Evolutionary conservation across 345 rosid genomes (phyloP).

Genomic region (Ceriops zippeliana): DNA sequence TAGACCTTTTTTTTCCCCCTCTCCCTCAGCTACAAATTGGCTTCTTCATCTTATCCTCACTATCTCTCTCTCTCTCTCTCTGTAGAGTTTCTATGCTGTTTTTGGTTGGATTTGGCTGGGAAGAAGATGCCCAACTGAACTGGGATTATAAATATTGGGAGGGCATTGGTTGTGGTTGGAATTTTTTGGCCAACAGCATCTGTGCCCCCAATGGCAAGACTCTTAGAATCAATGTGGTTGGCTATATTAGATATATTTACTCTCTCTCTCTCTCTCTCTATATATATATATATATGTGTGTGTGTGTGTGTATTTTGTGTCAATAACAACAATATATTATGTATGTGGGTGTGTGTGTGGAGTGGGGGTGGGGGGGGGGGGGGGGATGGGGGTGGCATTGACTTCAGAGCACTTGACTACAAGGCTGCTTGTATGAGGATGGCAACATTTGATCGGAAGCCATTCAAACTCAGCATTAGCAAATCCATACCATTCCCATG

Average conservation of each 20-base stretch:
- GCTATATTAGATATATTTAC: neutral
- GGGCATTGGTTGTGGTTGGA: conserved; percentile 34
- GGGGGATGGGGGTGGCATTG: conserved; percentile 17
- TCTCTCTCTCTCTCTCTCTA: too few species aligned
- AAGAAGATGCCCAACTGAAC: conserved; percentile 19
- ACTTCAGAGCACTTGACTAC: conserved; percentile 39
- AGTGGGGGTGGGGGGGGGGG: too few species aligned
- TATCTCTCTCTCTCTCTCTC: neutral
- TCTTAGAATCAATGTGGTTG: conserved; percentile 6
- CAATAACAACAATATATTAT: too few species aligned
- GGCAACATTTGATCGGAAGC: conserved; percentile 15
- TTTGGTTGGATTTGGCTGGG: conserved; percentile 8
- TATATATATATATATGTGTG: too few species aligned
- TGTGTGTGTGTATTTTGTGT: neutral
- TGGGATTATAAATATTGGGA: conserved; percentile 33
- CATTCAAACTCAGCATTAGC: neutral
- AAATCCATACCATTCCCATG: neutral
- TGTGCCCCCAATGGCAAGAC: conserved; percentile 15
- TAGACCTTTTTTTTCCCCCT: neutral
- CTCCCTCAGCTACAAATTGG: neutral
- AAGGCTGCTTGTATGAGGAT: conserved; percentile 16
- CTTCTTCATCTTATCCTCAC: neutral
- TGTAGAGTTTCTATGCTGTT: neutral
- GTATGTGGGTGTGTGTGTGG: neutral
- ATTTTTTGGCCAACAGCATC: conserved; percentile 34